Conservation (phyloP, 345 rosid genomes). For the Euphorbia pulcherrima region DNA sequence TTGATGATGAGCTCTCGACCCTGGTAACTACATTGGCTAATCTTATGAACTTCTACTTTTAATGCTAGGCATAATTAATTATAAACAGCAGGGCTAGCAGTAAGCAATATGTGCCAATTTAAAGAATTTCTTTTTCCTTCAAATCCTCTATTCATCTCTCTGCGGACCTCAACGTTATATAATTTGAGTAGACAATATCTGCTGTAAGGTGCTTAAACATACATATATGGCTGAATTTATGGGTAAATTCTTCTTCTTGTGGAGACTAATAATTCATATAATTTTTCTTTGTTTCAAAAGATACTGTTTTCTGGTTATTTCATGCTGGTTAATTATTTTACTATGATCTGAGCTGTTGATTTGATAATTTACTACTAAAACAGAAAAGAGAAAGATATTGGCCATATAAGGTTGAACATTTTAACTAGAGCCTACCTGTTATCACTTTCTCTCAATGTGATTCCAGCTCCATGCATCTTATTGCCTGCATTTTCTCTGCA, state of each 20-base stretch:
- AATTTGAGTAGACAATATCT: not conserved
- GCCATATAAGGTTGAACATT: no score
- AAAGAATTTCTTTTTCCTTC: not conserved
- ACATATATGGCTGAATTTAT: not conserved
- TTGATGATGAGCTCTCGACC: constrained; percentile 63
- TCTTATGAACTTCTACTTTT: not conserved
- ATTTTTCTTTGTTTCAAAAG: not conserved
- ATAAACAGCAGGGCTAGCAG: not conserved
- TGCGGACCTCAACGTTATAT: not conserved
- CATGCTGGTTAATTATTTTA: not conserved
- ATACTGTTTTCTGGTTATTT: no score
- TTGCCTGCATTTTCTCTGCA: no score
- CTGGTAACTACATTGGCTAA: constrained; percentile 42
- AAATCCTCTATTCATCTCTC: not conserved
- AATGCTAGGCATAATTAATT: not conserved
- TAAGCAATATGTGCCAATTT: not conserved
- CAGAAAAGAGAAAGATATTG: no score
- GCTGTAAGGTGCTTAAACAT: not conserved
- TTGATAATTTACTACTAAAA: not conserved
- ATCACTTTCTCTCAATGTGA: no score
- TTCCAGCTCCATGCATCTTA: no score
- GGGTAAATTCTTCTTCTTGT: not conserved
- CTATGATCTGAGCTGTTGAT: not conserved
- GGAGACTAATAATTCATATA: not conserved
- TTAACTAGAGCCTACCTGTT: no score